Conservation (phyloP, 176 grass and related monocot genomes). For the Musa acuminata region DNA sequence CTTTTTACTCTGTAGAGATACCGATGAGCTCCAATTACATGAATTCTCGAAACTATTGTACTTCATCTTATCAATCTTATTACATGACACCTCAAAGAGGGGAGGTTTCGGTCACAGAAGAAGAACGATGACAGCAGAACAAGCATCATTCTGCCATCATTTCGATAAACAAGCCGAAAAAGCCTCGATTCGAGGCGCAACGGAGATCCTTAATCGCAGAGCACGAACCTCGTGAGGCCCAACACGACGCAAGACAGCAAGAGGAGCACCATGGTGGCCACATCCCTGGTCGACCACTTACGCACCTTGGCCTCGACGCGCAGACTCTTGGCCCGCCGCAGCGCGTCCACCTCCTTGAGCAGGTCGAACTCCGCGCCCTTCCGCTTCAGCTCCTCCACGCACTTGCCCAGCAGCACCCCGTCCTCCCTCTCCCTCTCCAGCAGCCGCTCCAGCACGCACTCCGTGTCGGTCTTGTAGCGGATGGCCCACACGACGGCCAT, state of each 20-base stretch:
- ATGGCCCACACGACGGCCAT: slow-evolving; percentile 75
- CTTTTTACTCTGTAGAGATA: too few relatives aligned
- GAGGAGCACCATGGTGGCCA: slow-evolving; percentile 44
- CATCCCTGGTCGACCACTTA: slow-evolving; percentile 62
- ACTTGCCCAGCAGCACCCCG: slow-evolving; percentile 50
- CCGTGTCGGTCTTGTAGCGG: slow-evolving; percentile 83
- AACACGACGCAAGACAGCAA: slow-evolving; percentile 51
- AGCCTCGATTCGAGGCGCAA: too few relatives aligned
- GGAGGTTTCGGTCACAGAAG: not conserved
- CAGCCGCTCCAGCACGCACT: slow-evolving; percentile 48
- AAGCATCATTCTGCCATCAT: not conserved
- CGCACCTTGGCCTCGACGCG: slow-evolving; percentile 50
- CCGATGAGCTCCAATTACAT: too few relatives aligned
- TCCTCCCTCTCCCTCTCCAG: slow-evolving; percentile 80
- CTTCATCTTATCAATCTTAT: not conserved
- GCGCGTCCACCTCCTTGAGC: slow-evolving; percentile 91
- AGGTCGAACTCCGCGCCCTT: slow-evolving; percentile 81
- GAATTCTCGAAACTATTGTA: too few relatives aligned
- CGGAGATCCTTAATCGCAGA: slow-evolving; percentile 43
- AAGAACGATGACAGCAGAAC: not conserved
- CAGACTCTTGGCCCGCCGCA: slow-evolving; percentile 79
- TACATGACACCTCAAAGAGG: not conserved
- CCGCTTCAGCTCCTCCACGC: slow-evolving; percentile 66
- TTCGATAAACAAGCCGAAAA: not conserved
- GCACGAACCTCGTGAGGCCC: slow-evolving; percentile 66